phyloP scores from a whole-genome alignment of 768 basidiomycete species.

The Suillus spraguei region DNA sequence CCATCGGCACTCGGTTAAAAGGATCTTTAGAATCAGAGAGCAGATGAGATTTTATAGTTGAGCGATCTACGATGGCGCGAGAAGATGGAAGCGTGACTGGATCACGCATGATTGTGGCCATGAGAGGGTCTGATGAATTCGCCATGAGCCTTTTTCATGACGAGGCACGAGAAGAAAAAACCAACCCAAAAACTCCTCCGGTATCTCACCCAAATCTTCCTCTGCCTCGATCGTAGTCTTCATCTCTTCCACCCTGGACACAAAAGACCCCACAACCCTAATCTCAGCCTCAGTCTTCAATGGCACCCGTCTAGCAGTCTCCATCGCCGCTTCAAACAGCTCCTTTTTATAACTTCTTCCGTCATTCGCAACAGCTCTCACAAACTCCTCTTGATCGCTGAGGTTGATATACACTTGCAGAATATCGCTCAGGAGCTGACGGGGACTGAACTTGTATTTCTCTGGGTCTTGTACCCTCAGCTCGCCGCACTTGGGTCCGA shows the following conservation, averaged over 20 bases:
- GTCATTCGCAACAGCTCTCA: slow-evolving; percentile 88
- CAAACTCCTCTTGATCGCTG: slow-evolving; percentile 76
- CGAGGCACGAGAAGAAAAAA: slow-evolving; percentile 10
- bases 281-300: slow-evolving; percentile 84
- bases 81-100: slow-evolving; percentile 92
- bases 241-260: slow-evolving; percentile 81
- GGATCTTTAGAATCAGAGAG: slow-evolving; percentile 92
- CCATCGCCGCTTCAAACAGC: slow-evolving; percentile 79
- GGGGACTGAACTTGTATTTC: slow-evolving; percentile 89
- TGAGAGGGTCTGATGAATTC: slow-evolving; percentile 69
- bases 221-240: slow-evolving; percentile 83
- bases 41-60: slow-evolving; percentile 94
- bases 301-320: slow-evolving; percentile 57
- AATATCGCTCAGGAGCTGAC: slow-evolving; percentile 79
- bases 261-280: slow-evolving; percentile 66
- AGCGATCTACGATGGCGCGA: slow-evolving; percentile 73
- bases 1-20: slow-evolving; percentile 87
- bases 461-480: slow-evolving; percentile 84
- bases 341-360: slow-evolving; percentile 88
- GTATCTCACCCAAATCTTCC: slow-evolving; percentile 89
- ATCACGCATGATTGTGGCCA: slow-evolving; percentile 93
- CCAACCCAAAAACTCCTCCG: slow-evolving; percentile 93
- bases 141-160: slow-evolving; percentile 4
- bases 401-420: slow-evolving; percentile 91
- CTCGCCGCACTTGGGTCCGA: slow-evolving; percentile 86